phyloP scores from a whole-genome alignment of 192 early-diverging fungal species.

The Lunasporangiospora selenospora region DNA sequence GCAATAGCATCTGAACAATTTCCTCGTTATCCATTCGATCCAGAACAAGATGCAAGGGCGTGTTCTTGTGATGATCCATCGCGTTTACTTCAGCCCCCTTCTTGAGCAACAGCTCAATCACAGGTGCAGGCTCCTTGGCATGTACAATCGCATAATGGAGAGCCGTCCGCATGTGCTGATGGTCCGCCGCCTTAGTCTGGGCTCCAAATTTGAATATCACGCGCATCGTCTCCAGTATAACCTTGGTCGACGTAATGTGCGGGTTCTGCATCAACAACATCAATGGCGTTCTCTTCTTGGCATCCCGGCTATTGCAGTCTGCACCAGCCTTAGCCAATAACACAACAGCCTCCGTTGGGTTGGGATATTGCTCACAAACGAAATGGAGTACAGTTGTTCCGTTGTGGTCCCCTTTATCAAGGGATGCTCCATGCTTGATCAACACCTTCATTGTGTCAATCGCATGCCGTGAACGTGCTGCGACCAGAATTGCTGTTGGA shows the following conservation, averaged over 20 bases:
- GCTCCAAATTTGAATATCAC: conserved; percentile 47
- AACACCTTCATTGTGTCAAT: conserved; percentile 40
- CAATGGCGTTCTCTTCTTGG: conserved; percentile 44
- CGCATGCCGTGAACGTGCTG: conserved; percentile 31
- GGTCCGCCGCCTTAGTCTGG: conserved; percentile 24
- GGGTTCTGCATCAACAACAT: conserved; percentile 31
- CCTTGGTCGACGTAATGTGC: conserved; percentile 32
- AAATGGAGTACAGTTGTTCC: conserved; percentile 37
- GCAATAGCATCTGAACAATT: conserved; percentile 42
- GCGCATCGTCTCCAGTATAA: conserved; percentile 32
- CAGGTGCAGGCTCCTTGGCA: conserved; percentile 32
- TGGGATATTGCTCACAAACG: conserved; percentile 40
- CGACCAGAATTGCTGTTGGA: conserved; percentile 27
- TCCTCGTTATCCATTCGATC: conserved; percentile 45
- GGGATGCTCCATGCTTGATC: conserved; percentile 18
- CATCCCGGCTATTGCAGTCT: conserved; percentile 36
- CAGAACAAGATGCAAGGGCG: conserved; percentile 44
- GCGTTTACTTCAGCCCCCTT: conserved; percentile 46
- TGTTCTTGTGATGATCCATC: conserved; percentile 15
- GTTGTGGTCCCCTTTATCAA: conserved; percentile 32
- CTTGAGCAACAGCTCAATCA: conserved; percentile 41
- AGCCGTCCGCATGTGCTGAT: conserved; percentile 25
- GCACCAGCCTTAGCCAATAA: conserved; percentile 41
- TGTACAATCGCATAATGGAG: conserved; percentile 40
- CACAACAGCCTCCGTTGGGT: conserved; percentile 28